phyloP scores from a whole-genome alignment of 306 rosid species.

The Betula pendula region DNA sequence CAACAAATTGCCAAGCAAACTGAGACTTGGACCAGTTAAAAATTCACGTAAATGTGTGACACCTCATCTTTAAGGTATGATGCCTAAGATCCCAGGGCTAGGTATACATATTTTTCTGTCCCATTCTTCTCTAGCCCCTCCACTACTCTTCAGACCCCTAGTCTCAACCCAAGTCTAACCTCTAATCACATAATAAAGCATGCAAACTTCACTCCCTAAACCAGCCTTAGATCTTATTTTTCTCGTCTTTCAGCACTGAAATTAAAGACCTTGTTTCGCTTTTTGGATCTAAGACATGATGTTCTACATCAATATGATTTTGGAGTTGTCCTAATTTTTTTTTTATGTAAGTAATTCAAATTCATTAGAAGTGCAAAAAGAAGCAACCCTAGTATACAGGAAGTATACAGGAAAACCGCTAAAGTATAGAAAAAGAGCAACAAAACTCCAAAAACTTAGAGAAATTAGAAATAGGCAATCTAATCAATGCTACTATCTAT shows the following conservation, averaged over 20 bases:
- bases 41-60: neutral
- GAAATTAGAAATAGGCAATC: too few species aligned
- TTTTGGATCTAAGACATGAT: neutral
- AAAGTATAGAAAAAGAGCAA: too few species aligned
- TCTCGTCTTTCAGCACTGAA: neutral
- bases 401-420: too few species aligned
- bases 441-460: too few species aligned
- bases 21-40: neutral
- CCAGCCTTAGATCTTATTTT: neutral
- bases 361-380: too few species aligned
- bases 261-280: neutral
- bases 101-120: neutral
- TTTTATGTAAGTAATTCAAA: too few species aligned
- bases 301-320: neutral
- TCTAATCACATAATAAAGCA: neutral
- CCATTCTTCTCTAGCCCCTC: neutral
- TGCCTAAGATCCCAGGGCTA: neutral
- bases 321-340: neutral
- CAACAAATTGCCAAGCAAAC: neutral
- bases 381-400: too few species aligned
- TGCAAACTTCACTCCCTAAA: neutral
- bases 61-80: too few species aligned
- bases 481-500: too few species aligned
- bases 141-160: neutral
- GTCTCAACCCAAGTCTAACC: slow-evolving; percentile 1